Base-by-base conservation (phyloP, 805 yeast genomes). In the Yamadazyma olivae region DNA sequence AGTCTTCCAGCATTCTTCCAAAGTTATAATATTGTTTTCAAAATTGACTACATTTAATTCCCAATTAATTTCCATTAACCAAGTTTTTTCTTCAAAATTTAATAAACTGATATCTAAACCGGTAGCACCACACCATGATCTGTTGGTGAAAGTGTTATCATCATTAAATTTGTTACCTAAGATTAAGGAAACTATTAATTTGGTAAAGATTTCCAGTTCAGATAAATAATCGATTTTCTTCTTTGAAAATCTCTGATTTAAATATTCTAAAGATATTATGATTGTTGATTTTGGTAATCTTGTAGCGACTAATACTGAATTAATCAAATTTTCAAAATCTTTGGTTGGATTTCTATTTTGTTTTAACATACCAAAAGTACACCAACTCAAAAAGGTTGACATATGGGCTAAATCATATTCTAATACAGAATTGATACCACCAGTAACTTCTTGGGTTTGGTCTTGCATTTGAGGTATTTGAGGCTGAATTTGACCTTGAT, bases 51-150 rank as follows among this genome's bases (percentile, higher is more conserved):
- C 70, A 41, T 58, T 65, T 38, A 83, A 61, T 50, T 68, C 71
- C 86, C 88, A 83, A 41, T 77, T 62, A 34, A 81, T 69, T 22
- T 69, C 67, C 7, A 54, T 50, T 41, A 87, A 70, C 91, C 95
- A 91, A 30, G 64, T 67, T 36, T 74, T 75, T 65, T 91, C 99
- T 42, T 77, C 64, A 13, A 56, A 51, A 51, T 90, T 88, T 44
- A 91, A 71, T 23, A 72, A 60, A 2, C 53, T 53, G 32, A 86
- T 69, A 5, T 76, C 61, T 44, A 91, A 72, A 14, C 95, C 95
- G 4, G 96, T 85, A n/a, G 97, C 98, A 43, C 88, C 89, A 27
- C 88, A 77, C 99, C 99, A 91, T 6, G 96, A 87, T 53, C 80
- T 81, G 64, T 91, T 91, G 42, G 95, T 88, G 56, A 91, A 91